Evolutionary conservation across 1,284 basidiomycete species (phyloP).

Genomic region (Phenoliferia sp.): DNA sequence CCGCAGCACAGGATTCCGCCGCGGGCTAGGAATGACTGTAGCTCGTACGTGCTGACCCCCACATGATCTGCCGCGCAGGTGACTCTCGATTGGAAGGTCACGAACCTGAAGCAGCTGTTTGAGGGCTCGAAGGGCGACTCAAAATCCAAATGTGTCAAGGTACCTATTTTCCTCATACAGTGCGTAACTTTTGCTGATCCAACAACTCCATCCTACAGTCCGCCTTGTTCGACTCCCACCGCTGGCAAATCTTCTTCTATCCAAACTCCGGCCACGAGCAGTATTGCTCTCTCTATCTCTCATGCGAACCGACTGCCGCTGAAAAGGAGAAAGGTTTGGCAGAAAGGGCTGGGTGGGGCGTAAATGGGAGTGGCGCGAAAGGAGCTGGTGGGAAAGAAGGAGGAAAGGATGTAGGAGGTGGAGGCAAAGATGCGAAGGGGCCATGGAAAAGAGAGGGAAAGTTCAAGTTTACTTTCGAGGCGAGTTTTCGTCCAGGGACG

Average conservation of each 20-base stretch:
- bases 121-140: constrained; percentile 40
- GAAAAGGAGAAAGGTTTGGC: constrained; percentile 35
- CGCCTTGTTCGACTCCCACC: constrained; percentile 27
- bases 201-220: constrained; percentile 9
- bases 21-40: too few species aligned
- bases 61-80: constrained; percentile 17
- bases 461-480: constrained; percentile 38
- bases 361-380: not conserved
- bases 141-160: constrained; percentile 45
- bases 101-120: constrained; percentile 42
- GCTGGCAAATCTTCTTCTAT: constrained; percentile 40
- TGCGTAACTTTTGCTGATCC: not conserved
- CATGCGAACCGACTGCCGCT: constrained; percentile 36
- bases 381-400: not conserved
- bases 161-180: not conserved
- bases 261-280: constrained; percentile 38
- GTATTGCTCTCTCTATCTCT: constrained; percentile 39
- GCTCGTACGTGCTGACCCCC: too few species aligned
- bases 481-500: constrained; percentile 2
- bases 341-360: constrained; percentile 6
- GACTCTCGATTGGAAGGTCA: constrained; percentile 39
- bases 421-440: constrained; percentile 26
- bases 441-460: constrained; percentile 38
- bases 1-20: too few species aligned
- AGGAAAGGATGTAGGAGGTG: not conserved